A percentile compares a stretch with the other conserved stretches of the same genome.
Evolutionary conservation across 2,329 filamentous ascomycete species (phyloP).

Genomic region (Mollisiaceae sp.): DNA sequence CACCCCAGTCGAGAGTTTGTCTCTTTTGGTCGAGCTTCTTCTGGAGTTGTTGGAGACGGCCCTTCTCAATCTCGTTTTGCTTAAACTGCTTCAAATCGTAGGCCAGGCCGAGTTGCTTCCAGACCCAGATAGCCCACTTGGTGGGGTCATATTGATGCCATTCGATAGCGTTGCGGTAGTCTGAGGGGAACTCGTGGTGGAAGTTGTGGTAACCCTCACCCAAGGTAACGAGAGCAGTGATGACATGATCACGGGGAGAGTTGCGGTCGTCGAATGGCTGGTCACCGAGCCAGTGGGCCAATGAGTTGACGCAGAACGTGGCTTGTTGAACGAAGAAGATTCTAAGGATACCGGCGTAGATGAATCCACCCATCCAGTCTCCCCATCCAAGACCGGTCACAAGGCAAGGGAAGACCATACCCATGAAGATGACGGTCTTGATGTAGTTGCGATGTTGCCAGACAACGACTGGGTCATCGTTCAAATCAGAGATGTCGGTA

Average conservation of each 20-base stretch:
- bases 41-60: slow-evolving; percentile 84
- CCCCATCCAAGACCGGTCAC: slow-evolving; percentile 80
- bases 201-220: slow-evolving; percentile 95
- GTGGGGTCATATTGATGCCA: slow-evolving; percentile 94
- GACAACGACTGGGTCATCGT: slow-evolving; percentile 82
- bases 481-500: slow-evolving; percentile 86
- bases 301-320: slow-evolving; percentile 90
- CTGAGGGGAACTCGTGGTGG: slow-evolving; percentile 92
- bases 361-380: slow-evolving; percentile 81
- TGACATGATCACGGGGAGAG: slow-evolving; percentile 85
- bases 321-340: slow-evolving; percentile 92
- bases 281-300: slow-evolving; percentile 90
- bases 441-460: slow-evolving; percentile 90
- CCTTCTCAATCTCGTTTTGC: slow-evolving; percentile 91
- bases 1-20: slow-evolving; percentile 81
- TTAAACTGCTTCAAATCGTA: slow-evolving; percentile 92
- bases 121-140: slow-evolving; percentile 85
- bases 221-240: slow-evolving; percentile 84
- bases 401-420: slow-evolving; percentile 74
- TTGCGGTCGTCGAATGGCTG: slow-evolving; percentile 94
- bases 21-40: slow-evolving; percentile 94
- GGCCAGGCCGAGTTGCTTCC: slow-evolving; percentile 84
- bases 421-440: slow-evolving; percentile 79
- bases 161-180: slow-evolving; percentile 90
- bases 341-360: slow-evolving; percentile 84